Percentiles rank a stretch among this genome's conserved stretches.
These are phyloP conservation scores for Phialophora tarda DNA, from an alignment of 2,329 filamentous ascomycete genomes.

Conservation along the genomic window DNA sequence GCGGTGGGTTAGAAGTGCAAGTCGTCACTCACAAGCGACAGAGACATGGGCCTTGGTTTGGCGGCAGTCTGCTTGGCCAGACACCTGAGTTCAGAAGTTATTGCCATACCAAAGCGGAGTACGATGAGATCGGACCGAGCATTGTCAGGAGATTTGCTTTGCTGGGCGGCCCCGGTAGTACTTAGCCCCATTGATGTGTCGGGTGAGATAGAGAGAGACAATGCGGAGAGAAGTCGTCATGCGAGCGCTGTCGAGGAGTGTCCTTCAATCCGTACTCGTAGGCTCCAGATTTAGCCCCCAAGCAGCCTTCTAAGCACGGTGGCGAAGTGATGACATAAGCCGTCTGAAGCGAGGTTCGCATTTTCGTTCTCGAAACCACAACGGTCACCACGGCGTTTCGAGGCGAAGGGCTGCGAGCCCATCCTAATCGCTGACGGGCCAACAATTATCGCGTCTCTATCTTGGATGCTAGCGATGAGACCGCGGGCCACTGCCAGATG, in stretches of 20 bases:
- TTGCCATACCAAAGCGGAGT: constrained; percentile 90
- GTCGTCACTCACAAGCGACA: constrained; percentile 98
- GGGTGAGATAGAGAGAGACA: constrained; percentile 14
- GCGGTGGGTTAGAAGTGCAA: constrained; percentile 92
- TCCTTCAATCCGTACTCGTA: not conserved
- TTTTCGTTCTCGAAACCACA: not conserved
- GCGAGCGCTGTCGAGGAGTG: not conserved
- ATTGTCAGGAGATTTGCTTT: constrained; percentile 95
- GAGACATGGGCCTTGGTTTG: constrained; percentile 97
- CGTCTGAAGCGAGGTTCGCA: not conserved
- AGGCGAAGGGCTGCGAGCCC: not conserved
- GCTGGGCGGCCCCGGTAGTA: constrained; percentile 80
- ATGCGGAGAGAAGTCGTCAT: not conserved
- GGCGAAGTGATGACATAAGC: not conserved
- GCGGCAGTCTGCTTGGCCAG: constrained; percentile 92
- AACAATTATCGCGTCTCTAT: not conserved
- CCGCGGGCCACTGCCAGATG: not conserved
- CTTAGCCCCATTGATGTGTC: constrained; percentile 41
- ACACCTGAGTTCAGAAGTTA: constrained; percentile 98
- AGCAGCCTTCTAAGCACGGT: not conserved
- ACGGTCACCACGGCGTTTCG: not conserved
- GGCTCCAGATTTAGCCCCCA: not conserved
- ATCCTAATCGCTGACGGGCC: not conserved
- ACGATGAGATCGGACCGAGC: constrained; percentile 93
- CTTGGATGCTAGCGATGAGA: not conserved